phyloP scores from a whole-genome alignment of 352 stramenopile species.

The Phytophthora hibernalis region DNA sequence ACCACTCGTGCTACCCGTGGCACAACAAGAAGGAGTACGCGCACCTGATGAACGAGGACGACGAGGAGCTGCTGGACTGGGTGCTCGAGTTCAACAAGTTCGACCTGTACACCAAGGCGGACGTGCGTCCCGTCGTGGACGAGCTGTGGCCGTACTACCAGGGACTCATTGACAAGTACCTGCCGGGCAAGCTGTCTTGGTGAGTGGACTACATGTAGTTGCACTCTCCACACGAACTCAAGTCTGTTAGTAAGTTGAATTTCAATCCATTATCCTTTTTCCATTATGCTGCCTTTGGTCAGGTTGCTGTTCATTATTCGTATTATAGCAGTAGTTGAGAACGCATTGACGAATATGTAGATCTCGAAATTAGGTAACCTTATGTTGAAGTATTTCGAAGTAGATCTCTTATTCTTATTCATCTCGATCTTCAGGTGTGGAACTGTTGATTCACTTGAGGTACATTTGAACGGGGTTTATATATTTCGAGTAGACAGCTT shows the following conservation, averaged over 20 bases:
- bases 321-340: no score
- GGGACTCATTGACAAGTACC: constrained; percentile 93
- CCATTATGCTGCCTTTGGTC: not conserved
- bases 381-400: no score
- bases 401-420: no score
- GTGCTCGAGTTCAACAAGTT: constrained; percentile 95
- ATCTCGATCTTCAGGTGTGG: not conserved
- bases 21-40: constrained; percentile 94
- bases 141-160: constrained; percentile 94
- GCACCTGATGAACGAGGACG: constrained; percentile 88
- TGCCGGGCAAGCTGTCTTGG: constrained; percentile 78
- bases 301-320: not conserved
- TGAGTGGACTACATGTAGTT: constrained; percentile 26
- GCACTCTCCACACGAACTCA: not conserved
- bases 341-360: no score
- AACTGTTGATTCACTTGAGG: not conserved
- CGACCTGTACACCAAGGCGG: constrained; percentile 94
- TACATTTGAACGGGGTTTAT: constrained; percentile 8
- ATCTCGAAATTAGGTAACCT: no score
- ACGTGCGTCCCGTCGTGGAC: constrained; percentile 78
- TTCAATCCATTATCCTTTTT: not conserved
- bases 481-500: constrained; percentile 29
- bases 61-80: constrained; percentile 91
- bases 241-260: not conserved
- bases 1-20: constrained; percentile 94